Base-by-base conservation (phyloP, 106 monocot species). In the Phalaenopsis equestris region DNA sequence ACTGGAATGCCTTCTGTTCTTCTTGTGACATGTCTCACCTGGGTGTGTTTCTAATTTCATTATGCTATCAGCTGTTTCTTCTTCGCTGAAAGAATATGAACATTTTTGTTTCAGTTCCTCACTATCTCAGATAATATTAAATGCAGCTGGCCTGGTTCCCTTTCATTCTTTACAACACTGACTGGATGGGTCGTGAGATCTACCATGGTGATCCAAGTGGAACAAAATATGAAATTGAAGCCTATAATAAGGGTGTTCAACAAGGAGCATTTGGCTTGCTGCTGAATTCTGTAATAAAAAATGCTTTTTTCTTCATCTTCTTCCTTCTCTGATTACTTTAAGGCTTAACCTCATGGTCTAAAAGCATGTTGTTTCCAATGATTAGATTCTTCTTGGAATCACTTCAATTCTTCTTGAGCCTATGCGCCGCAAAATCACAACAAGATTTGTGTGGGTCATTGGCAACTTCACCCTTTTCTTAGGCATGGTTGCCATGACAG, bases 111-210 rank as follows among this genome's bases (percentile, higher is more conserved):
- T 76, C 41, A 11, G 23, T 24, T 49, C 52, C 24, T 52, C 9
- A 76, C 5, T 49, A 21, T 49, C 19, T 21, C 41, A 7, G 45
- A 23, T 42, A 45, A 43, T 14, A 2, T 30, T 49, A 12, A 48
- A 47, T 83, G 46, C 83, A 90, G 90, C 43, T 90, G 23, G 83
- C 90, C 56, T 90, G 90, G 90, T 90, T 90, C 67, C 90, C 90
- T 17, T 90, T 90, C 78, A 82, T 90, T 78, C 90, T 90, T n/a
- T 90, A 87, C 45, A 85, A 85, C 79, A 90, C 90, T 1, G 90
- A 90, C 76, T 90, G 90, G 90, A 87, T 90, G 90, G 90, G 90
- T 0, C 90, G 87, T 47, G 90, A 90, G 84, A 85, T 90, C 47
- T 90, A 83, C 79, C 90, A 85, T 83, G 90, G 90, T 7, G 61